A percentile compares a stretch with the other conserved stretches of the same genome.
These are phyloP conservation scores for Termitomyces sp. DNA, from an alignment of 768 basidiomycete genomes.

Conservation along the genomic window DNA sequence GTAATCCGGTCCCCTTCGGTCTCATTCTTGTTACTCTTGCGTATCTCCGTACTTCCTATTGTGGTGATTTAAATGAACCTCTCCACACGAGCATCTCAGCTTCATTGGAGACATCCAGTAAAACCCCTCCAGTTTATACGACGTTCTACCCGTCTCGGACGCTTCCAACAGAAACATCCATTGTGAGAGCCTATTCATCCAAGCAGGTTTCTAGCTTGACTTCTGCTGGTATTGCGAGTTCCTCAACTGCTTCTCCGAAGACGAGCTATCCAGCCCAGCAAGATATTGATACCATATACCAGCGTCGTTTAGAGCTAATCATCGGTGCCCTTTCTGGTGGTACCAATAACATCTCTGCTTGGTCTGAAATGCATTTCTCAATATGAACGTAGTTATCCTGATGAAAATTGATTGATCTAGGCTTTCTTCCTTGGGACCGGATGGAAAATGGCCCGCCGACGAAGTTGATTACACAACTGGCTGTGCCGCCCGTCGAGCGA, in stretches of 20 bases:
- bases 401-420: constrained; percentile 19
- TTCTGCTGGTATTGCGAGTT: background rate
- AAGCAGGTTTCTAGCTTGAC: background rate
- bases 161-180: background rate
- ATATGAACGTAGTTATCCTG: background rate
- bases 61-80: background rate
- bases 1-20: background rate
- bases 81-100: background rate
- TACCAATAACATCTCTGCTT: constrained; percentile 15
- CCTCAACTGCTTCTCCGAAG: background rate
- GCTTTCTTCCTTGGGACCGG: constrained; percentile 39
- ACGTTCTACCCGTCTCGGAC: background rate
- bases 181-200: background rate
- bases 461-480: constrained; percentile 60
- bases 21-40: background rate
- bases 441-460: constrained; percentile 49
- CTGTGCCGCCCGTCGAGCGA: constrained; percentile 55
- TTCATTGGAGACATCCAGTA: background rate
- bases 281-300: constrained; percentile 26
- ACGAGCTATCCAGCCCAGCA: constrained; percentile 14
- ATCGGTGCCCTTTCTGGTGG: constrained; percentile 28
- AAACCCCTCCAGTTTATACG: background rate
- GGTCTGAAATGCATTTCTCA: background rate
- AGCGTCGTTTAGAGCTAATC: constrained; percentile 36
- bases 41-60: background rate